Percentiles rank a stretch among this genome's conserved stretches.
phyloP scores from a whole-genome alignment of 2,329 filamentous ascomycete genomes.

The Blumeria hordei region DNA sequence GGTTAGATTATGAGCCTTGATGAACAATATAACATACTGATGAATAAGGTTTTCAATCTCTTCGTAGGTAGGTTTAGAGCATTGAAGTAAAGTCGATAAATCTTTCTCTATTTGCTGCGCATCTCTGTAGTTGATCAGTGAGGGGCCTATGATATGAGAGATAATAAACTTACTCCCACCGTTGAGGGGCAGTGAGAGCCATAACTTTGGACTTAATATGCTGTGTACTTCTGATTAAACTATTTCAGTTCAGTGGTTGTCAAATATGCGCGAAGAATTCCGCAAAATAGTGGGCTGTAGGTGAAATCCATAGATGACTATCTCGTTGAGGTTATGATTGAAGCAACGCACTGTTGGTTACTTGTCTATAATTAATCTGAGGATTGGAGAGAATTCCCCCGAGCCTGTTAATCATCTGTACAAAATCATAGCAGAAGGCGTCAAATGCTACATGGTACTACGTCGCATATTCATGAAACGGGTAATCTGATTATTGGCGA shows the following conservation, averaged over 20 bases:
- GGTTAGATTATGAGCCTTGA: slow-evolving; percentile 4
- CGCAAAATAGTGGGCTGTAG: slow-evolving; percentile 9
- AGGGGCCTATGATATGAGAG: background rate
- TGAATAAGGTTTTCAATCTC: slow-evolving; percentile 19
- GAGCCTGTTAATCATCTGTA: too few relatives aligned
- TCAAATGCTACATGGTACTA: too few relatives aligned
- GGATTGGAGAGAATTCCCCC: too few relatives aligned
- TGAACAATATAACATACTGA: slow-evolving; percentile 8
- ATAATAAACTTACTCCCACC: slow-evolving; percentile 23
- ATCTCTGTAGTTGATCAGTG: slow-evolving; percentile 13
- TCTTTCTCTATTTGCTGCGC: slow-evolving; percentile 24
- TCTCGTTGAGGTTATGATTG: background rate
- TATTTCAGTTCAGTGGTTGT: slow-evolving; percentile 19
- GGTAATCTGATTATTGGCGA: too few relatives aligned
- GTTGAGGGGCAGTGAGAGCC: slow-evolving; percentile 19
- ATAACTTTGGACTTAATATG: slow-evolving; percentile 4
- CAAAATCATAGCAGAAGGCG: too few relatives aligned
- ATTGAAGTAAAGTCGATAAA: slow-evolving; percentile 22
- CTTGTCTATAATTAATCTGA: too few relatives aligned
- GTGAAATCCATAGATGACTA: slow-evolving; percentile 11
- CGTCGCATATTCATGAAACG: too few relatives aligned
- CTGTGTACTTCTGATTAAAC: background rate
- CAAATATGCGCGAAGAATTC: slow-evolving; percentile 28
- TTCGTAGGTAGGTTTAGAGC: slow-evolving; percentile 20
- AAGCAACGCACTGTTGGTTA: too few relatives aligned